Conservation (phyloP, 805 yeast species). For the Candida endomychidarum region DNA sequence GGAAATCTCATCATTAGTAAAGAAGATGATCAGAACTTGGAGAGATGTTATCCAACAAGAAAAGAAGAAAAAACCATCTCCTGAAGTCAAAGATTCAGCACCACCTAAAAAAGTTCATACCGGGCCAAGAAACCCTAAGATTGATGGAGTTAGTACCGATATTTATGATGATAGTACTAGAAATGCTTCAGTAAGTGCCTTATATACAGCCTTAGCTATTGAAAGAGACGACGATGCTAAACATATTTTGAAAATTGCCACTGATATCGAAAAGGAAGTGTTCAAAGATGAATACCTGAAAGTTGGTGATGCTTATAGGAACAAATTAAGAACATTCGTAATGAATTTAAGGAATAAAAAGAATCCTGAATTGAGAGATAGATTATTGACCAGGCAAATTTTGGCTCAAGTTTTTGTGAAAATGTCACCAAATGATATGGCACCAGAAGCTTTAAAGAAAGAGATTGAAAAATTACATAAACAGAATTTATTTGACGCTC, state of each 20-base stretch:
- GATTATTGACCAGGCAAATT: conserved; percentile 67
- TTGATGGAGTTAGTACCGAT: conserved; percentile 74
- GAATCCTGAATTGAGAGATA: conserved; percentile 78
- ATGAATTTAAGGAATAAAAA: conserved; percentile 86
- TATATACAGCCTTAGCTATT: conserved; percentile 85
- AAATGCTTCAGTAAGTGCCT: conserved; percentile 78
- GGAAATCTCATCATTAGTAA: conserved; percentile 72
- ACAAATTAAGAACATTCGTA: conserved; percentile 80
- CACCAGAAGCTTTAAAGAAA: conserved; percentile 84
- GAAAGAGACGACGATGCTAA: conserved; percentile 64
- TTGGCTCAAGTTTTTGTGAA: conserved; percentile 62
- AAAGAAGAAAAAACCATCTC: conserved; percentile 41
- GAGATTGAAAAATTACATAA: conserved; percentile 83
- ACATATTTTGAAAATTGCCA: conserved; percentile 60
- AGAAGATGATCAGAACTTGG: conserved; percentile 83
- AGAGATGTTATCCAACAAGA: conserved; percentile 80
- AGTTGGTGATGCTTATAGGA: conserved; percentile 64
- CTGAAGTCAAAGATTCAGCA: conserved; percentile 9
- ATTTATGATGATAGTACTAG: conserved; percentile 76
- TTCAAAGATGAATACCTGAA: conserved; percentile 58
- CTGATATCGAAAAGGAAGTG: conserved; percentile 72
- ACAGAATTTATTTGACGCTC: conserved; percentile 92
- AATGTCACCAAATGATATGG: conserved; percentile 94
- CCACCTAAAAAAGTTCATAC: conserved; percentile 39
- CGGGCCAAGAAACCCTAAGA: conserved; percentile 71